These are phyloP conservation scores for Melaleuca quinquenervia DNA, from an alignment of 345 rosid species.

Conservation along the genomic window DNA sequence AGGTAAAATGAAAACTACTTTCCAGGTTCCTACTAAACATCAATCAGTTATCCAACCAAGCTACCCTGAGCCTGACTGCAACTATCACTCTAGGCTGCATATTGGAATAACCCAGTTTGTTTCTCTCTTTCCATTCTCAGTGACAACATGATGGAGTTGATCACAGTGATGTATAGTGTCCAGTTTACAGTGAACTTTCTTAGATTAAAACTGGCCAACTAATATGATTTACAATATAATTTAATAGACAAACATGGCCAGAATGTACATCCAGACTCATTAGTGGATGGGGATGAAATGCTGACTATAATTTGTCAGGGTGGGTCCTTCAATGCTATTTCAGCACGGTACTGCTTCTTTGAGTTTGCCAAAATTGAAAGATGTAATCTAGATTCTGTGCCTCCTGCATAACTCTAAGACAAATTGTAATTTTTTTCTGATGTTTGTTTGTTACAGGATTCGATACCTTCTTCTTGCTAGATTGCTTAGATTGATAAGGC, in stretches of 20 bases:
- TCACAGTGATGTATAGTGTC: neutral
- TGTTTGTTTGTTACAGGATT: slow-evolving; percentile 41
- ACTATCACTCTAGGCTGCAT: neutral
- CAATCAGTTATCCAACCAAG: neutral
- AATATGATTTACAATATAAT: neutral
- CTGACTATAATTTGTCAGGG: neutral
- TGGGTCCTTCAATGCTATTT: neutral
- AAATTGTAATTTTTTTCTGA: neutral
- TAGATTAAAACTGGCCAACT: neutral
- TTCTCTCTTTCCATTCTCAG: neutral
- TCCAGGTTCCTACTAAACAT: neutral
- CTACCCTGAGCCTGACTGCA: neutral
- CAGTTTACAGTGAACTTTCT: neutral
- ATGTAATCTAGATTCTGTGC: neutral
- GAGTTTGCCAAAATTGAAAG: neutral
- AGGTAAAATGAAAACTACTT: neutral
- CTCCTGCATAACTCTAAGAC: neutral
- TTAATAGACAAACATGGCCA: neutral
- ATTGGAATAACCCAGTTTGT: neutral
- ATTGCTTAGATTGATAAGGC: slow-evolving; percentile 82
- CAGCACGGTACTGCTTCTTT: neutral
- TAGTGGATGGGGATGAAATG: neutral
- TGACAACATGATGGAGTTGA: neutral
- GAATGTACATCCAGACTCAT: neutral
- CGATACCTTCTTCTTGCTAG: slow-evolving; percentile 97